Evolutionary conservation across 352 stramenopile genomes (phyloP).

Genomic region (Phytophthora nicotianae): DNA sequence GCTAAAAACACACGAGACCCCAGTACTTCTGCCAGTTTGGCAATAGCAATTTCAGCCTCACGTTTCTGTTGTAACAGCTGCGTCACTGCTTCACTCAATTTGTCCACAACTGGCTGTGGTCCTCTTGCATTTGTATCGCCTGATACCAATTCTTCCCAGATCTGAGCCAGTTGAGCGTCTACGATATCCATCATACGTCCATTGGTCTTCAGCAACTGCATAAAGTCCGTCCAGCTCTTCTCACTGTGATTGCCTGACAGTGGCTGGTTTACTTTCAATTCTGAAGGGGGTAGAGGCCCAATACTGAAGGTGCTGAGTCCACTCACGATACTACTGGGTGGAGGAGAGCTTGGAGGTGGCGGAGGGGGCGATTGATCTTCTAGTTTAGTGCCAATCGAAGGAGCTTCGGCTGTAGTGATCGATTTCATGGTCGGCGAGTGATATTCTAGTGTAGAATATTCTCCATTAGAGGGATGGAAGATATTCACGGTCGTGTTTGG

Average conservation of each 20-base stretch:
- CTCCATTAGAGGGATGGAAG: conserved; percentile 20
- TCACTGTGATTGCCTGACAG: conserved; percentile 31
- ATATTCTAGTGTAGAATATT: conserved; percentile 24
- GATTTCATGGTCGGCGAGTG: conserved; percentile 14
- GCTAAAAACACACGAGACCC: conserved; percentile 39
- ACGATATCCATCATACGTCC: conserved; percentile 33
- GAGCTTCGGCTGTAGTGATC: conserved; percentile 6
- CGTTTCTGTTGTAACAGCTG: conserved; percentile 52
- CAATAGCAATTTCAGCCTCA: conserved; percentile 40
- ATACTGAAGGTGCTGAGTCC: conserved; percentile 33
- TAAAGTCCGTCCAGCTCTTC: conserved; percentile 43
- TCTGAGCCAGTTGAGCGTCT: conserved; percentile 31
- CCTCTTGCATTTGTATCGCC: conserved; percentile 14
- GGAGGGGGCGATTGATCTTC: conserved; percentile 3
- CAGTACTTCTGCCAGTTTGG: conserved; percentile 40
- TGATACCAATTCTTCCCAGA: conserved; percentile 32
- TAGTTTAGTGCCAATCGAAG: conserved; percentile 32
- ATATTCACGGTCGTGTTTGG: conserved; percentile 24
- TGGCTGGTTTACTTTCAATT: conserved; percentile 29
- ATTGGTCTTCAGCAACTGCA: conserved; percentile 41
- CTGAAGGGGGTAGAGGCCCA: conserved; percentile 18
- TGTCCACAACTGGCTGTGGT: conserved; percentile 24
- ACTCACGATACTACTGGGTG: conserved; percentile 21
- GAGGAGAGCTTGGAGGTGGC: conserved; percentile 11
- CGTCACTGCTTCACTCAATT: conserved; percentile 37